Percentiles rank a stretch among this genome's conserved stretches.
These are phyloP conservation scores for Penicillium sp. DNA, from an alignment of 2,329 filamentous ascomycete species.

Conservation along the genomic window DNA sequence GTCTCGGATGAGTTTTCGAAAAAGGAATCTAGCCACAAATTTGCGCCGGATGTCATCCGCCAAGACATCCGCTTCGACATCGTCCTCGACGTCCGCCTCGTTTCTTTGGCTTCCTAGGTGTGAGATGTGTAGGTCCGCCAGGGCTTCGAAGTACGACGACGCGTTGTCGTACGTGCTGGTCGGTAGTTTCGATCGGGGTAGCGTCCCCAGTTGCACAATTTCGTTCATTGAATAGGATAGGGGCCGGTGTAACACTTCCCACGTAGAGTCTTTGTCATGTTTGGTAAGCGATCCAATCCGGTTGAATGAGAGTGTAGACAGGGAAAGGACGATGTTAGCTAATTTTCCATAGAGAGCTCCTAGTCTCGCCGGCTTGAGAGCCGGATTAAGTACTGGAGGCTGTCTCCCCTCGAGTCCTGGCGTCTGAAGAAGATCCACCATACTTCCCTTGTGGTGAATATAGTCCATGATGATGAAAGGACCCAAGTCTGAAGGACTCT, in stretches of 20 bases:
- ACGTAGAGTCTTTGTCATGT: constrained; percentile 16
- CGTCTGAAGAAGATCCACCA: not conserved
- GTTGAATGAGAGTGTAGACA: constrained; percentile 35
- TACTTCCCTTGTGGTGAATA: not conserved
- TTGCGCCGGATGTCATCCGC: constrained; percentile 23
- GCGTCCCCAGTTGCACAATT: constrained; percentile 26
- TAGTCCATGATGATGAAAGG: not conserved
- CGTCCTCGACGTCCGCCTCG: constrained; percentile 21
- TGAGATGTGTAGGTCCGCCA: constrained; percentile 44
- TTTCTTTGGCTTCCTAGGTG: constrained; percentile 42
- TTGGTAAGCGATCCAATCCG: constrained; percentile 28
- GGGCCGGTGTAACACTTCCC: constrained; percentile 34
- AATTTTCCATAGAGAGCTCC: constrained; percentile 38
- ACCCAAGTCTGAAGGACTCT: not conserved
- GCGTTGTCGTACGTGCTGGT: constrained; percentile 27
- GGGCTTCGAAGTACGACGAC: constrained; percentile 38
- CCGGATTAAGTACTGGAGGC: constrained; percentile 5
- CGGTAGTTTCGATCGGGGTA: constrained; percentile 22
- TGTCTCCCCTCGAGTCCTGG: not conserved
- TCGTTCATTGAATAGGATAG: constrained; percentile 46
- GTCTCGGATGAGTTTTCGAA: constrained; percentile 22
- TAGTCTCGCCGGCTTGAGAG: constrained; percentile 7
- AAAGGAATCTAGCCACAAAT: constrained; percentile 24
- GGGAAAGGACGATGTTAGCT: constrained; percentile 41
- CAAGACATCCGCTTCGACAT: constrained; percentile 17